These are phyloP conservation scores for Dicorynia guianensis DNA, from an alignment of 306 rosid species.

Conservation along the genomic window DNA sequence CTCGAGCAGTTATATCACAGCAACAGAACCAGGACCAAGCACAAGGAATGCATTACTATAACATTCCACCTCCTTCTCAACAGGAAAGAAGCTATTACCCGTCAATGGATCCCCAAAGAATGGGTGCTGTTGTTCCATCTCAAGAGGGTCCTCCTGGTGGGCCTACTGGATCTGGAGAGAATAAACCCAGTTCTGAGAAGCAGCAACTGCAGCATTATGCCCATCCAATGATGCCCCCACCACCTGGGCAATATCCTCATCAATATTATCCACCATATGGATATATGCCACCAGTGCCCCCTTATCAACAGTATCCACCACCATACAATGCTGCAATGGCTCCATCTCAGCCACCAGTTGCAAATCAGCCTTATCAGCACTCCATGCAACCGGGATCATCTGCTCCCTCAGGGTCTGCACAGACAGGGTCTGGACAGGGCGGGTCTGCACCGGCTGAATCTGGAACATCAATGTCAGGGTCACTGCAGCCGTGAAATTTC, in stretches of 20 bases:
- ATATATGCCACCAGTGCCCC: slow-evolving; percentile 65
- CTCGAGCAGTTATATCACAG: slow-evolving; percentile 95
- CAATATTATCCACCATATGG: slow-evolving; percentile 80
- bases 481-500: slow-evolving; percentile 50
- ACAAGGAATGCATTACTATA: slow-evolving; percentile 67
- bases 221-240: slow-evolving; percentile 70
- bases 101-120: slow-evolving; percentile 97
- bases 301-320: slow-evolving; percentile 69
- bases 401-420: slow-evolving; percentile 43
- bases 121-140: slow-evolving; percentile 80
- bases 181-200: slow-evolving; percentile 62
- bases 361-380: slow-evolving; percentile 68
- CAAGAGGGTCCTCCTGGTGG: slow-evolving; percentile 75
- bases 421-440: slow-evolving; percentile 47
- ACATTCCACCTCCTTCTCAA: slow-evolving; percentile 76
- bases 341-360: slow-evolving; percentile 56
- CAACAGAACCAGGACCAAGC: slow-evolving; percentile 82
- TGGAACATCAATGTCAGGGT: slow-evolving; percentile 50
- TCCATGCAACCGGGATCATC: slow-evolving; percentile 50
- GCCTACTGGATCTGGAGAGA: slow-evolving; percentile 63
- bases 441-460: slow-evolving; percentile 57
- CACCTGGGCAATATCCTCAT: slow-evolving; percentile 78
- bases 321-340: slow-evolving; percentile 58
- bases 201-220: slow-evolving; percentile 68
- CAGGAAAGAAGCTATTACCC: slow-evolving; percentile 84